These are phyloP conservation scores for Oryza punctata DNA, from an alignment of 176 grass and related monocot genomes.

Conservation along the genomic window DNA sequence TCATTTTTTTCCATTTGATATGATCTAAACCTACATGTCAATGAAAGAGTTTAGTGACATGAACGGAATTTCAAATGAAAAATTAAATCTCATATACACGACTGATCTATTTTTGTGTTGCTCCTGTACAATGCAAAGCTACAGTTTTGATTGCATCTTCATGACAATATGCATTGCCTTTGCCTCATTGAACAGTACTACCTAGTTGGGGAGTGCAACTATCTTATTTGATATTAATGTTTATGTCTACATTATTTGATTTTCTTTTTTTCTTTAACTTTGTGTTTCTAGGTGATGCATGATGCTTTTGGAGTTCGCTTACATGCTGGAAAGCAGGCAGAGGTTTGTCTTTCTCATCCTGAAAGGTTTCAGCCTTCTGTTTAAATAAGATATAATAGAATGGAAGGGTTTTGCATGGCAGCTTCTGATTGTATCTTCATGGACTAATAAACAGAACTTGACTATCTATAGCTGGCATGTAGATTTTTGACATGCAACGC, in stretches of 20 bases:
- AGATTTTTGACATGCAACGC: neutral
- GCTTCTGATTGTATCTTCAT: neutral
- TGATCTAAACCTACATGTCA: neutral
- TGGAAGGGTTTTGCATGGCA: constrained; percentile 12
- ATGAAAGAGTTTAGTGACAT: neutral
- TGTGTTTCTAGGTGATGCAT: constrained; percentile 76
- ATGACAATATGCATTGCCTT: neutral
- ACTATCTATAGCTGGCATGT: neutral
- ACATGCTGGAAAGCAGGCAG: constrained; percentile 96
- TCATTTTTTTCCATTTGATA: neutral
- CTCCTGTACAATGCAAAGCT: constrained; percentile 18
- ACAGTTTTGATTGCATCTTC: neutral
- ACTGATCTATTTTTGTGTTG: neutral
- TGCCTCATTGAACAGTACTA: neutral
- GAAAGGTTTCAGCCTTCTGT: constrained; percentile 16
- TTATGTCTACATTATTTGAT: constrained; percentile 12
- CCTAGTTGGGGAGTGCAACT: neutral
- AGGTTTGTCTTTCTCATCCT: constrained; percentile 51
- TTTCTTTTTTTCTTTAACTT: constrained; percentile 31
- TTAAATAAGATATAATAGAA: constrained; percentile 10
- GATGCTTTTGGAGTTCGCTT: constrained; percentile 94
- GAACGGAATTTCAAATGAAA: neutral
- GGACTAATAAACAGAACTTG: neutral
- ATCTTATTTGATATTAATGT: constrained; percentile 2
- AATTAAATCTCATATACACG: neutral